Conservation (phyloP, 371 early-diverging fungal species). For the Dentiscutata heterogama region DNA sequence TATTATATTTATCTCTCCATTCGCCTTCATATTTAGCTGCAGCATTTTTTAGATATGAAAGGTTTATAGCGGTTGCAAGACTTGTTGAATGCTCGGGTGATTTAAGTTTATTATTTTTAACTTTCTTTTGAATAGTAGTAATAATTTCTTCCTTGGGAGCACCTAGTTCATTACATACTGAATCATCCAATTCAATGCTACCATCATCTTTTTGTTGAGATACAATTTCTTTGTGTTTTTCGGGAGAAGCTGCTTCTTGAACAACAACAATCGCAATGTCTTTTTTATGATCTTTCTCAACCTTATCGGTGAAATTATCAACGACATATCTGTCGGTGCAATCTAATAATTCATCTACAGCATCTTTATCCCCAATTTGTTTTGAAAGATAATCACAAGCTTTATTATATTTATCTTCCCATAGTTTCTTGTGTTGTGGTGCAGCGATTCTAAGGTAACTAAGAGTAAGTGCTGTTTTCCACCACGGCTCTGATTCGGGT, state of each 20-base stretch:
- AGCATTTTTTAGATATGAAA: constrained; percentile 5
- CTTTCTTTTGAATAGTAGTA: background rate
- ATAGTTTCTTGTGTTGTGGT: background rate
- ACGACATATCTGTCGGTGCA: background rate
- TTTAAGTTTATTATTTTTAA: background rate
- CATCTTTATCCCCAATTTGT: constrained; percentile 6
- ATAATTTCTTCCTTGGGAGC: background rate
- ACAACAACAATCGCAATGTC: background rate
- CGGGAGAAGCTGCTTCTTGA: background rate
- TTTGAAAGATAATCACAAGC: background rate
- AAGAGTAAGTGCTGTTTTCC: constrained; percentile 34
- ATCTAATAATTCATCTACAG: background rate
- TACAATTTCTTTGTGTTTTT: background rate
- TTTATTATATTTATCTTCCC: background rate
- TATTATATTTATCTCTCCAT: too few species aligned
- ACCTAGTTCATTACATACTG: background rate
- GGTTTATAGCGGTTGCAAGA: constrained; percentile 8
- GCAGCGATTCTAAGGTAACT: background rate
- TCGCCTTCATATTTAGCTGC: background rate
- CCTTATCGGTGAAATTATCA: constrained; percentile 1
- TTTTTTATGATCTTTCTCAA: background rate
- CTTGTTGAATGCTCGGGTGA: background rate
- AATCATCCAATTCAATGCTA: constrained; percentile 4
- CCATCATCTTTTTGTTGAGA: constrained; percentile 11
- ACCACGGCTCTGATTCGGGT: background rate